Percentiles rank a stretch among this genome's conserved stretches.
Evolutionary conservation across 768 basidiomycete species (phyloP).

Genomic region (Paxillus involutus): DNA sequence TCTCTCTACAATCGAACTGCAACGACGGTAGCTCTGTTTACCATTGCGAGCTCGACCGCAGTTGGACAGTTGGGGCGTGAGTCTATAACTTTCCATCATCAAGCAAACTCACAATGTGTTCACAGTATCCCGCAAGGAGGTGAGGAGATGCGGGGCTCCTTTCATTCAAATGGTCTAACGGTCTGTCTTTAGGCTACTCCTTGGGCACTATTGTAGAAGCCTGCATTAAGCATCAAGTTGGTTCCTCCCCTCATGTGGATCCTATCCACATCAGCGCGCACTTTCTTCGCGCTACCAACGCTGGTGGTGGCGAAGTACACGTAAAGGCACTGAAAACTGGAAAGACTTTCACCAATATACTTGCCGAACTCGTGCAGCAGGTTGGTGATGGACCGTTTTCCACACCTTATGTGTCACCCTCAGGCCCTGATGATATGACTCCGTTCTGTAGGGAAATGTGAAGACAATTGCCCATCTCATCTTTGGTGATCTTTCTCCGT

Average conservation of each 20-base stretch:
- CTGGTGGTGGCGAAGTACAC: conserved; percentile 45
- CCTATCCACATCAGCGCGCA: conserved; percentile 62
- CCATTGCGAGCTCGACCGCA: conserved; percentile 39
- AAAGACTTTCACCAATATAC: conserved; percentile 54
- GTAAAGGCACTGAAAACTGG: conserved; percentile 50
- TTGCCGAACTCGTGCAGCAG: conserved; percentile 58
- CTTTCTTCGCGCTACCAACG: conserved; percentile 47
- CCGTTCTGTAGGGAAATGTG: conserved; percentile 37
- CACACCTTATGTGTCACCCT: conserved; percentile 1
- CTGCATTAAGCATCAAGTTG: conserved; percentile 49
- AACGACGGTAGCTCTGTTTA: conserved; percentile 24
- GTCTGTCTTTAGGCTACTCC: conserved; percentile 48
- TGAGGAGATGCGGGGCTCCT: conserved; percentile 13
- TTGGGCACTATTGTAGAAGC: conserved; percentile 56
- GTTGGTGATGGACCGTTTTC: conserved; percentile 32
- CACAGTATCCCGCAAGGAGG: conserved; percentile 57
- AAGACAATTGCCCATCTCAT: conserved; percentile 55
- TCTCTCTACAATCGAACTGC: conserved; percentile 9
- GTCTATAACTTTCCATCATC: conserved; percentile 18
- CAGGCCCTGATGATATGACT: neutral
- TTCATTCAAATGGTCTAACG: neutral
- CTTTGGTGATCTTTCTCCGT: conserved; percentile 47
- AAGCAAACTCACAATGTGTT: neutral
- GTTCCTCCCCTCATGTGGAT: conserved; percentile 45
- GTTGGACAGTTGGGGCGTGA: conserved; percentile 48